Evolutionary conservation across 2,329 filamentous ascomycete genomes (phyloP), one percentile per base, ranked within the genome.

Genomic region (Fusarium sacchari): DNA sequence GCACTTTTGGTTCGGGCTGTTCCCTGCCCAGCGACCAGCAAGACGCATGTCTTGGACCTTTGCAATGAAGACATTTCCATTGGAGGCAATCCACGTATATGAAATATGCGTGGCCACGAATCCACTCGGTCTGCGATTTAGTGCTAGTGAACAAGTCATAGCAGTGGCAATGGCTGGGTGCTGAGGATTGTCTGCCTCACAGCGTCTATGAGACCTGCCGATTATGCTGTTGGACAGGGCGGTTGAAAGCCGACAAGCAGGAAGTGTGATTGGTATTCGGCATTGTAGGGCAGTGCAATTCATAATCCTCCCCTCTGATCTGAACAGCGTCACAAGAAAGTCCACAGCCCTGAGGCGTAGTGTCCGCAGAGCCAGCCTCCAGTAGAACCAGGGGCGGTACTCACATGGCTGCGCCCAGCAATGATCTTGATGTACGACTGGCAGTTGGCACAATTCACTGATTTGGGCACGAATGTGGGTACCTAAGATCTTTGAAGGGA

Each of bases 401-500:
- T 50, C 39, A 42, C 47, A 44, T 28, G 36, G 42, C 52, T 32
- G 49, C 30, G 37, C 15, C 20, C 20, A 46, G 22, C 13, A 40
- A 24, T 28, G 20, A 50, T 36, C 39, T 17, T 42, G 28, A 61
- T n/a, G 22, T 64, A 40, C 39, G 28, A 34, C 22, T 9, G 40
- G 32, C 15, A 5, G 34, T 44, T 32, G 34, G 20, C 24, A 42
- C 17, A 42, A 37, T 36, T 12, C 20, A 44, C 15, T 39, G 12
- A 20, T 49, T 39, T 70, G 40, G 69, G 69, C 56, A 72, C 22
- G 32, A 66, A 60, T 43, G n/a, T 32, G 26, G 61, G 32, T 44
- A 64, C 70, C 70, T n/a, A 55, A 73, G 22, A 22, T 39, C 39
- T 24, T 28, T 24, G 36, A 46, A 30, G 15, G 50, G 39, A 39